These are phyloP conservation scores for Talaromyces funiculosus DNA, from an alignment of 2,329 filamentous ascomycete genomes.

Conservation along the genomic window DNA sequence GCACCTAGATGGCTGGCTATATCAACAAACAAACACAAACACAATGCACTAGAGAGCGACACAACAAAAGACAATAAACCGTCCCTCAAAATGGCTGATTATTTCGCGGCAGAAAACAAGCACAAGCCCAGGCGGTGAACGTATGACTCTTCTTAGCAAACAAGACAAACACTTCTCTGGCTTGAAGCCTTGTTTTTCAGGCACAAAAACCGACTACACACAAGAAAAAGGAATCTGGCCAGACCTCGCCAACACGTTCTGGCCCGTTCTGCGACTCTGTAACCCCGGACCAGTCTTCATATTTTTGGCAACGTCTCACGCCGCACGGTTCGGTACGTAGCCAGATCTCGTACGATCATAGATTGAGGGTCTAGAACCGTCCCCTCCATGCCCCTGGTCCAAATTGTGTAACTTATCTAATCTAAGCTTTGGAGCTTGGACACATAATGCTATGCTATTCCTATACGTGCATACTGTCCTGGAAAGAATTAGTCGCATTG, in stretches of 20 bases:
- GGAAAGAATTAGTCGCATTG: not conserved
- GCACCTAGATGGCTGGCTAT: not conserved
- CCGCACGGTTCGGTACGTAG: not conserved
- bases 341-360: not conserved
- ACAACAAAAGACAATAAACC: not conserved
- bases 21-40: not conserved
- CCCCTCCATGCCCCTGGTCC: not conserved
- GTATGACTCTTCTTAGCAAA: not conserved
- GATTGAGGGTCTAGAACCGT: not conserved
- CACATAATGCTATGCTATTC: not conserved
- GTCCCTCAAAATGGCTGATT: not conserved
- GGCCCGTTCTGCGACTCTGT: slow-evolving; percentile 7
- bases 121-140: not conserved
- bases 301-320: not conserved
- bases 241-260: not conserved
- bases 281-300: not conserved
- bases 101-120: slow-evolving; percentile 10
- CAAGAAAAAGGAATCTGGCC: not conserved
- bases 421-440: slow-evolving; percentile 4
- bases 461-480: too few species aligned
- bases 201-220: not conserved
- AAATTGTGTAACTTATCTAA: not conserved
- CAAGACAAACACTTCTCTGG: not conserved
- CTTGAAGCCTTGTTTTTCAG: not conserved
- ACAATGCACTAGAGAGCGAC: not conserved